These are phyloP conservation scores for Candolleomyces eurysporus DNA, from an alignment of 768 basidiomycete species.

Conservation along the genomic window DNA sequence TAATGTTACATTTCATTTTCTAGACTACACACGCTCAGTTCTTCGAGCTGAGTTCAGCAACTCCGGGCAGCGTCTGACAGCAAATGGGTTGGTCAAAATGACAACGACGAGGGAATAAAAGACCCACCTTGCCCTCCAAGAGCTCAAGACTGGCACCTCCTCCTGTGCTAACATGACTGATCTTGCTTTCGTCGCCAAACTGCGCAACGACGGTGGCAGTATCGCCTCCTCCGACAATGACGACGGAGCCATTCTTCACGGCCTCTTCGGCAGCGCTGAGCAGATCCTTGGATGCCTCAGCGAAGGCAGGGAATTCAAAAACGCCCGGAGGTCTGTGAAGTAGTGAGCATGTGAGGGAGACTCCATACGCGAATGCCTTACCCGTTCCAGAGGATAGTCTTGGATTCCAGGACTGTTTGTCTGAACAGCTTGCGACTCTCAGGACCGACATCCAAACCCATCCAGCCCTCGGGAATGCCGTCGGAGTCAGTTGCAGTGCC, in stretches of 20 bases:
- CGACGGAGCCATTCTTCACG: slow-evolving; percentile 79
- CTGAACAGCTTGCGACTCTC: slow-evolving; percentile 81
- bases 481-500: slow-evolving; percentile 73
- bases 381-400: slow-evolving; percentile 98
- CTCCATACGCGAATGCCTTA: slow-evolving; percentile 28
- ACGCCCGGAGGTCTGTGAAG: slow-evolving; percentile 85
- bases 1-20: too few species aligned
- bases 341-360: background rate
- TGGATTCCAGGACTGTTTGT: slow-evolving; percentile 77
- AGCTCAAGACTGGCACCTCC: slow-evolving; percentile 93
- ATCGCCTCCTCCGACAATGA: slow-evolving; percentile 95
- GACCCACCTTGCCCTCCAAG: slow-evolving; percentile 89
- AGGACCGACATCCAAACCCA: slow-evolving; percentile 92
- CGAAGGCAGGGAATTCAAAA: slow-evolving; percentile 94
- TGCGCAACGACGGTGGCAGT: slow-evolving; percentile 97
- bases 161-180: slow-evolving; percentile 96
- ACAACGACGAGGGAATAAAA: background rate
- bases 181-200: slow-evolving; percentile 76
- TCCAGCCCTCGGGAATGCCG: slow-evolving; percentile 91
- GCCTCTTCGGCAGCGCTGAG: slow-evolving; percentile 87
- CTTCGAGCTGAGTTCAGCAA: slow-evolving; percentile 87
- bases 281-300: slow-evolving; percentile 78
- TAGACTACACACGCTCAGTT: background rate
- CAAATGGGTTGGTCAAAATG: slow-evolving; percentile 14
- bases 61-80: slow-evolving; percentile 78